Conservation (phyloP, 2,329 filamentous ascomycete genomes). For the Huntiella decipiens region DNA sequence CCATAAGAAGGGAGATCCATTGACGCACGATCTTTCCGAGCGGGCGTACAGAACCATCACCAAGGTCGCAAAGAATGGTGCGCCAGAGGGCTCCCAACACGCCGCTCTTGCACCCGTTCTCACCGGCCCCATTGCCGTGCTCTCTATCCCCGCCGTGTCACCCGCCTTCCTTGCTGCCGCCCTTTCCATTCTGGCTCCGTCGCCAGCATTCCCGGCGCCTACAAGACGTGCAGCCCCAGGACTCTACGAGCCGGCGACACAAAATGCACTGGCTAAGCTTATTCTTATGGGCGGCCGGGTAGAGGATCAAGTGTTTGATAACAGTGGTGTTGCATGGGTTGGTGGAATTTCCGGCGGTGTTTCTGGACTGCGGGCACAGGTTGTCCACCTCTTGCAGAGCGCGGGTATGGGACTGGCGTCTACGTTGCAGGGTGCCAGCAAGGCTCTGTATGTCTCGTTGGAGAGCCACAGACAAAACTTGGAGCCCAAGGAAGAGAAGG, state of each 20-base stretch:
- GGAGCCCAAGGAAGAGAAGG: slow-evolving; percentile 42
- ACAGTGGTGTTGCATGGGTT: slow-evolving; percentile 44
- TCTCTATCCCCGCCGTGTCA: slow-evolving; percentile 67
- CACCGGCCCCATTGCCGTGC: slow-evolving; percentile 58
- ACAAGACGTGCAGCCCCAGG: slow-evolving; percentile 55
- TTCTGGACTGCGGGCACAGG: slow-evolving; percentile 59
- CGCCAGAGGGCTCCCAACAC: slow-evolving; percentile 23
- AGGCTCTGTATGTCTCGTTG: slow-evolving; percentile 71
- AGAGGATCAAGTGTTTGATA: slow-evolving; percentile 69
- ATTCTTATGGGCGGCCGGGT: slow-evolving; percentile 71
- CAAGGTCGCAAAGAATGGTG: slow-evolving; percentile 19
- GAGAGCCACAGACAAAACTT: slow-evolving; percentile 66
- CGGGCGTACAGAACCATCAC: slow-evolving; percentile 30
- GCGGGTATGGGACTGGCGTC: slow-evolving; percentile 59
- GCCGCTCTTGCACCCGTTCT: slow-evolving; percentile 55
- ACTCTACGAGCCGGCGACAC: slow-evolving; percentile 63
- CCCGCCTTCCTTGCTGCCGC: slow-evolving; percentile 70
- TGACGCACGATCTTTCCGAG: slow-evolving; percentile 32
- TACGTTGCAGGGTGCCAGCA: slow-evolving; percentile 60
- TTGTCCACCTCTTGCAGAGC: slow-evolving; percentile 64
- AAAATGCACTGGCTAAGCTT: slow-evolving; percentile 70
- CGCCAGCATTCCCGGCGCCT: slow-evolving; percentile 57
- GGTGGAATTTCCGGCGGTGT: slow-evolving; percentile 65
- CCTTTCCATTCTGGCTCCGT: slow-evolving; percentile 58
- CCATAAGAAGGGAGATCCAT: slow-evolving; percentile 31